phyloP scores from a whole-genome alignment of 345 rosid species.

The Iberis pinnata region DNA sequence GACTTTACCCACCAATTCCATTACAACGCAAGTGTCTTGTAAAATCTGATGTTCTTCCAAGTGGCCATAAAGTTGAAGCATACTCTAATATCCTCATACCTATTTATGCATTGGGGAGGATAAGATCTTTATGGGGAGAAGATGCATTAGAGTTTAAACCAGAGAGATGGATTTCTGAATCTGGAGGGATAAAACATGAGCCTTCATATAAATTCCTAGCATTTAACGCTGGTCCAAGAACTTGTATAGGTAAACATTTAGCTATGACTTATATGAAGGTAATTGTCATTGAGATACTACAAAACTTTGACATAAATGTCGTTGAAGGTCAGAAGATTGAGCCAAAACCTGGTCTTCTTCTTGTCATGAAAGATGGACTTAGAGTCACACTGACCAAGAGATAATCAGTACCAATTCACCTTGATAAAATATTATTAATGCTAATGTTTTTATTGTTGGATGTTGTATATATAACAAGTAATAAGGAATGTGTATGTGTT shows the following conservation, averaged over 20 bases:
- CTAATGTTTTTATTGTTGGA: too few relatives aligned
- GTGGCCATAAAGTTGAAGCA: slow-evolving; percentile 25
- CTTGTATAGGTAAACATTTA: slow-evolving; percentile 22
- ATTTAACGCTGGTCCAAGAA: slow-evolving; percentile 26
- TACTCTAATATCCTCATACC: slow-evolving; percentile 16
- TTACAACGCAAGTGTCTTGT: slow-evolving; percentile 17
- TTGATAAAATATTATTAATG: too few relatives aligned
- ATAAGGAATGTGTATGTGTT: too few relatives aligned
- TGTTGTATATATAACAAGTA: neutral
- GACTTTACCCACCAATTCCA: slow-evolving; percentile 32
- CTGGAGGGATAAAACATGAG: slow-evolving; percentile 15
- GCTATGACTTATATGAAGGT: slow-evolving; percentile 18
- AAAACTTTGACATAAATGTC: slow-evolving; percentile 20
- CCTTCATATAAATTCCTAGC: slow-evolving; percentile 27
- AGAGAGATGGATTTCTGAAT: slow-evolving; percentile 20
- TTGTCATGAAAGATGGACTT: slow-evolving; percentile 23
- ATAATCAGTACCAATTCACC: neutral
- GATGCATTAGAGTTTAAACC: slow-evolving; percentile 20
- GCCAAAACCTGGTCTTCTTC: slow-evolving; percentile 17
- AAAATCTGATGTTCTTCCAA: slow-evolving; percentile 27
- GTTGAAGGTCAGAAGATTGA: slow-evolving; percentile 21
- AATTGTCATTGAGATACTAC: slow-evolving; percentile 12
- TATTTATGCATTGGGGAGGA: slow-evolving; percentile 30
- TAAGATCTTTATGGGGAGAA: slow-evolving; percentile 27
- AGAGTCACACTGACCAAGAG: slow-evolving; percentile 23